Evolutionary conservation across 2,329 filamentous ascomycete species (phyloP).

Genomic region (Pseudogymnoascus sp.): DNA sequence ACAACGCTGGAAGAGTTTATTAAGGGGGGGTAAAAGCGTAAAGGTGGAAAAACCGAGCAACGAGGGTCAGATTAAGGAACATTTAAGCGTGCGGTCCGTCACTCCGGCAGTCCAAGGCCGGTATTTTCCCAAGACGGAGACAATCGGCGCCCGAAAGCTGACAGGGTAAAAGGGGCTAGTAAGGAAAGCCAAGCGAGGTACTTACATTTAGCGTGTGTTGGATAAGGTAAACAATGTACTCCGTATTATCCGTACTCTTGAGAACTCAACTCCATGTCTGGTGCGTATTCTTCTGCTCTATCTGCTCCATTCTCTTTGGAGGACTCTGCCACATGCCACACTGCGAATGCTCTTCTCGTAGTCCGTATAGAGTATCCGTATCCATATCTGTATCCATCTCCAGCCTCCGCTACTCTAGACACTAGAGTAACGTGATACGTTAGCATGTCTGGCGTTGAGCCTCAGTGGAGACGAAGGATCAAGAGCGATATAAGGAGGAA

Average conservation of each 20-base stretch:
- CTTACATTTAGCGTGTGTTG: background rate
- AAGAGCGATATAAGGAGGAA: background rate
- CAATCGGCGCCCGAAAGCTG: background rate
- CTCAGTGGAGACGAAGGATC: background rate
- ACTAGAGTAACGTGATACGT: background rate
- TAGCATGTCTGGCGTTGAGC: background rate
- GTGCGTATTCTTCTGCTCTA: background rate
- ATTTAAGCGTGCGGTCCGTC: conserved; percentile 7
- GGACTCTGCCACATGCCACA: background rate
- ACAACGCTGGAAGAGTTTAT: background rate
- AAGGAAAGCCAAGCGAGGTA: background rate
- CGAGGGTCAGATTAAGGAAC: background rate
- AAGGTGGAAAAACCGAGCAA: background rate
- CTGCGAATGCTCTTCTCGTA: background rate
- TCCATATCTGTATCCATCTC: background rate
- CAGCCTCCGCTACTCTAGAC: background rate
- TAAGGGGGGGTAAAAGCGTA: background rate
- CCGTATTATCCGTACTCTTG: background rate
- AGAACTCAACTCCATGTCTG: background rate
- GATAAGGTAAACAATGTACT: background rate
- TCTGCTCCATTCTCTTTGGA: background rate
- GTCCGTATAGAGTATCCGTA: background rate
- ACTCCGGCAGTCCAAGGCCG: conserved; percentile 2
- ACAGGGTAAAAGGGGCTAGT: background rate
- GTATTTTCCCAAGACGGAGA: background rate